phyloP scores from a whole-genome alignment of 2,329 filamentous ascomycete genomes.

The Paraconiothyrium sp. region DNA sequence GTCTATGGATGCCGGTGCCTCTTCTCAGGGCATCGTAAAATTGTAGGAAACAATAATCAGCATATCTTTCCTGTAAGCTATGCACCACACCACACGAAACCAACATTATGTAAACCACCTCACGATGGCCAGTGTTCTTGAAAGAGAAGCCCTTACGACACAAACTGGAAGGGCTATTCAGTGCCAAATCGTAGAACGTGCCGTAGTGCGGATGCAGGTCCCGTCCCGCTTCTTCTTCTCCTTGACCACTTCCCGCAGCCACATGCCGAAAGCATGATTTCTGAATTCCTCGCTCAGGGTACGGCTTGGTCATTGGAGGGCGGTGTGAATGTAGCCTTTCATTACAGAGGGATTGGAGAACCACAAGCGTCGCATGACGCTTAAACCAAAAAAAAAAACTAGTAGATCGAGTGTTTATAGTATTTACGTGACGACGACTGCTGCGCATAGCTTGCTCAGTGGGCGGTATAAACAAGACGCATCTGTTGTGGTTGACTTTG shows the following conservation, averaged over 20 bases:
- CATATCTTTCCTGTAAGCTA: too few species aligned
- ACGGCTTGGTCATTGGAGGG: conserved; percentile 28
- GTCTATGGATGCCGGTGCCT: too few species aligned
- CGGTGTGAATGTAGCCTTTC: conserved; percentile 24
- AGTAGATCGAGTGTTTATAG: too few species aligned
- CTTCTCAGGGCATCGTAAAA: too few species aligned
- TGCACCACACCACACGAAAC: too few species aligned
- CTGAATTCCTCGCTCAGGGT: conserved; percentile 29
- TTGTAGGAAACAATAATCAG: too few species aligned
- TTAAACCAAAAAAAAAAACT: conserved; percentile 14
- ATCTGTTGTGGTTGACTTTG: conserved; percentile 32
- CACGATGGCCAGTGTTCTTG: too few species aligned
- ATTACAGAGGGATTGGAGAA: conserved; percentile 19
- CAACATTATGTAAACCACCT: too few species aligned
- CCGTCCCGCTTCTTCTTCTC: background rate
- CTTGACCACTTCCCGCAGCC: background rate
- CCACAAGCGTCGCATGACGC: conserved; percentile 18
- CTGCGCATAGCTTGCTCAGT: conserved; percentile 28
- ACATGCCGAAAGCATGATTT: conserved; percentile 16
- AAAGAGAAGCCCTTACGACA: too few species aligned
- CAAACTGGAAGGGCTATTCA: background rate
- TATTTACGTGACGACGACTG: conserved; percentile 21
- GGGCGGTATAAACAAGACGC: conserved; percentile 34
- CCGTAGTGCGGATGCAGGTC: background rate
- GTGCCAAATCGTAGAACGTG: background rate